These are phyloP conservation scores for Mycena epipterygia DNA, from an alignment of 768 basidiomycete species.

Conservation along the genomic window DNA sequence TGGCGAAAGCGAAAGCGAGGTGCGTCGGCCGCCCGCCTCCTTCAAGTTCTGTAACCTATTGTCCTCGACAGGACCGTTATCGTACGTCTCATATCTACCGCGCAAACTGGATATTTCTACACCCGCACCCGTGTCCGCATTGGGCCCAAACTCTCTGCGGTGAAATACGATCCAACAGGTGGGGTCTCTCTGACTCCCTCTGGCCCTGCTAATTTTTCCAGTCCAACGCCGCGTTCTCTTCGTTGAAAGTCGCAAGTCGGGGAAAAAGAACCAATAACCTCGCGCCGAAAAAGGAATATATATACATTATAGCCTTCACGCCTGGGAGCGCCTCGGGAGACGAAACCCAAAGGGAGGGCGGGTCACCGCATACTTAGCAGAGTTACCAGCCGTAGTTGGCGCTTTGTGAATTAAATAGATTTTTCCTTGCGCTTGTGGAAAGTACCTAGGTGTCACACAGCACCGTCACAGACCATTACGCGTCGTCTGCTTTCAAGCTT, in stretches of 20 bases:
- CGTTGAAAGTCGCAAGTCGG: slow-evolving; percentile 83
- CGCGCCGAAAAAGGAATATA: slow-evolving; percentile 15
- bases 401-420: too few species aligned
- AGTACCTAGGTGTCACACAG: too few species aligned
- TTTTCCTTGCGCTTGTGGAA: too few species aligned
- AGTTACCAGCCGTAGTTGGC: too few species aligned
- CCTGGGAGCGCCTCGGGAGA: too few species aligned
- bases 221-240: slow-evolving; percentile 83
- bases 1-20: slow-evolving; percentile 80
- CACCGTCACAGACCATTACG: too few species aligned
- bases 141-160: slow-evolving; percentile 86
- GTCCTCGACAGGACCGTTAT: slow-evolving; percentile 75
- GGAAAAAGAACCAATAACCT: slow-evolving; percentile 54
- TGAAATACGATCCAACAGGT: slow-evolving; percentile 94
- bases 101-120: slow-evolving; percentile 94
- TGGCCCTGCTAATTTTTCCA: slow-evolving; percentile 42
- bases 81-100: slow-evolving; percentile 90
- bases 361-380: too few species aligned
- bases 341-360: too few species aligned
- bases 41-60: neutral
- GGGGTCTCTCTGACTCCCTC: slow-evolving; percentile 40
- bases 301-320: too few species aligned
- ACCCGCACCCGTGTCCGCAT: slow-evolving; percentile 82
- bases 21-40: slow-evolving; percentile 38
- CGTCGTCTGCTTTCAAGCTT: too few species aligned